A percentile compares a stretch with the other conserved stretches of the same genome.
phyloP scores from a whole-genome alignment of 306 rosid genomes.

The Vicia villosa region DNA sequence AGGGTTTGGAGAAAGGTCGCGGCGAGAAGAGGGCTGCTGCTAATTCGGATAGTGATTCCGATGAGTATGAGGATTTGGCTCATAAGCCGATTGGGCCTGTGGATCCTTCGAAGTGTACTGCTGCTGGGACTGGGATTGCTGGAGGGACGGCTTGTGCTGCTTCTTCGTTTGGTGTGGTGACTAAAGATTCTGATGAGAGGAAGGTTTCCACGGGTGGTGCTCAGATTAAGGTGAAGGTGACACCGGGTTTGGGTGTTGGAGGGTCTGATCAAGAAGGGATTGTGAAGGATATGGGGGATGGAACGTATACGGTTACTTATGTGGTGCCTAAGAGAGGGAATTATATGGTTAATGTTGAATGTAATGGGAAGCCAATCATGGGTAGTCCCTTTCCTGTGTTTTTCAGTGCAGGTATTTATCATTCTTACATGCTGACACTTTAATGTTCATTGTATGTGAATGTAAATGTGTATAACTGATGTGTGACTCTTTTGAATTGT shows the following conservation, averaged over 20 bases:
- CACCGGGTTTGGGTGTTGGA: slow-evolving; percentile 91
- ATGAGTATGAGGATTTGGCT: slow-evolving; percentile 76
- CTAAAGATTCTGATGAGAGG: slow-evolving; percentile 90
- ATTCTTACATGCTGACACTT: neutral
- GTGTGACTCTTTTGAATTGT: slow-evolving; percentile 22
- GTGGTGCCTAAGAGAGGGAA: slow-evolving; percentile 97
- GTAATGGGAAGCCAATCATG: slow-evolving; percentile 90
- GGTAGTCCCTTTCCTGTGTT: slow-evolving; percentile 99
- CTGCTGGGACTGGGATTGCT: slow-evolving; percentile 83
- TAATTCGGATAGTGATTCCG: slow-evolving; percentile 83
- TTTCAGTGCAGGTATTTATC: slow-evolving; percentile 88
- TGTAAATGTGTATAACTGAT: neutral
- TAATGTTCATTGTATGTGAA: neutral
- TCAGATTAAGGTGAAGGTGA: slow-evolving; percentile 70
- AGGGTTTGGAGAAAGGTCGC: slow-evolving; percentile 62
- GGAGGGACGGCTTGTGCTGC: slow-evolving; percentile 95
- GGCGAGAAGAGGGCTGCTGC: slow-evolving; percentile 54
- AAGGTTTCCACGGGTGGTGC: slow-evolving; percentile 77
- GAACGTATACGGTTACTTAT: slow-evolving; percentile 84
- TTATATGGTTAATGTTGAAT: slow-evolving; percentile 90
- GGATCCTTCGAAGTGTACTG: slow-evolving; percentile 84
- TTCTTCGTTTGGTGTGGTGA: slow-evolving; percentile 67
- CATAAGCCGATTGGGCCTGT: slow-evolving; percentile 87
- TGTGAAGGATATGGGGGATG: slow-evolving; percentile 96
- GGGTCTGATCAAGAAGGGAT: slow-evolving; percentile 94